A percentile compares a stretch with the other conserved stretches of the same genome.
phyloP scores from a whole-genome alignment of 129 eudicot genomes.

The Oenanthe sinensis region DNA sequence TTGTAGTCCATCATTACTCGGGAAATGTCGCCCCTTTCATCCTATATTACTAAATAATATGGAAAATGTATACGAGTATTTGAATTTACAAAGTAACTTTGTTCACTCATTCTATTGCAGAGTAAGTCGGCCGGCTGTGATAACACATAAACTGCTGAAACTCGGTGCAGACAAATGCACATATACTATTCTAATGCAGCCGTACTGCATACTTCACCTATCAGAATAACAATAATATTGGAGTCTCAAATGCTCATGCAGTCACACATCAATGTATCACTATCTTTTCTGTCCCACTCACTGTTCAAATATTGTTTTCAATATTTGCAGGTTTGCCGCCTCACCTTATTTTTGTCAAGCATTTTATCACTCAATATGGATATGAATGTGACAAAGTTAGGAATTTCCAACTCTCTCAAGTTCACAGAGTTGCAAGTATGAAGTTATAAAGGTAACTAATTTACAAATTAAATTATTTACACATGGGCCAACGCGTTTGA shows the following conservation, averaged over 20 bases:
- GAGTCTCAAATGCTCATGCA: constrained; percentile 1
- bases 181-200: background rate
- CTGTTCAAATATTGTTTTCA: background rate
- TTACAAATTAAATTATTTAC: background rate
- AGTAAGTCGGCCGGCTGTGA: constrained; percentile 9
- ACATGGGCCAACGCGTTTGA: background rate
- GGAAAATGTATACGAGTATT: background rate
- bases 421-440: background rate
- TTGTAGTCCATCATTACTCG: background rate
- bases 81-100: constrained; percentile 12
- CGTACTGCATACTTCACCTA: background rate
- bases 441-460: background rate
- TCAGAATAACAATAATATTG: background rate
- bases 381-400: background rate
- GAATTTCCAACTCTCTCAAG: background rate
- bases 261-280: background rate
- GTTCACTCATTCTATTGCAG: constrained; percentile 52
- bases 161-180: constrained; percentile 47
- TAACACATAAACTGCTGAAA: constrained; percentile 20
- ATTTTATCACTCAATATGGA: background rate
- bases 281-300: background rate
- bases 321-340: constrained; percentile 8
- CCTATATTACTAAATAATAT: background rate
- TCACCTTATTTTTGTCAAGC: background rate
- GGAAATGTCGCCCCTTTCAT: background rate